phyloP scores from a whole-genome alignment of 1,139 yeast genomes.

The Candida anutae region DNA sequence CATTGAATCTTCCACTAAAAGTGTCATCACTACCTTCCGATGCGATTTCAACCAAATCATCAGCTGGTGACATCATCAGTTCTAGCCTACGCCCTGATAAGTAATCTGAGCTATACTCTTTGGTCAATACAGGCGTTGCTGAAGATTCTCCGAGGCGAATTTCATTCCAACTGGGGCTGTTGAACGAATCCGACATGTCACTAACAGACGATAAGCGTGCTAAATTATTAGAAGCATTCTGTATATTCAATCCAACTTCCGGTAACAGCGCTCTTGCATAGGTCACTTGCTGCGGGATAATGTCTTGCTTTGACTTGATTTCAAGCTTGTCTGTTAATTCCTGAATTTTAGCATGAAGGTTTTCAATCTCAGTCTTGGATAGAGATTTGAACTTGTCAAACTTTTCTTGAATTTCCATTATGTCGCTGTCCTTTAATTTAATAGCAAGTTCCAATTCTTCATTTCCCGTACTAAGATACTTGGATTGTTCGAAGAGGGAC shows the following conservation, averaged over 20 bases:
- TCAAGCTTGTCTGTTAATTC: slow-evolving; percentile 14
- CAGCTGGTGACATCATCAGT: too few species aligned
- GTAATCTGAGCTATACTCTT: neutral
- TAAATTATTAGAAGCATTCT: slow-evolving; percentile 4
- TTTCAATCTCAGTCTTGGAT: slow-evolving; percentile 23
- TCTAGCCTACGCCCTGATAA: too few species aligned
- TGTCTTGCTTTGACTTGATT: slow-evolving; percentile 1
- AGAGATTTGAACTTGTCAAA: slow-evolving; percentile 22
- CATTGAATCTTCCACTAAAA: slow-evolving; percentile 1
- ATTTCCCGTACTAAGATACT: slow-evolving; percentile 8
- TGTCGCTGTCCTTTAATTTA: slow-evolving; percentile 19
- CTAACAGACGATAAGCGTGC: neutral
- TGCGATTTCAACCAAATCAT: neutral
- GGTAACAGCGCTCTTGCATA: slow-evolving; percentile 2
- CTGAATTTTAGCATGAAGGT: slow-evolving; percentile 20
- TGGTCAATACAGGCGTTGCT: slow-evolving; percentile 10
- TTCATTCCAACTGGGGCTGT: slow-evolving; percentile 10
- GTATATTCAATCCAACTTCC: slow-evolving; percentile 9
- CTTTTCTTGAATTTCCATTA: slow-evolving; percentile 21
- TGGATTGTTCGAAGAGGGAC: slow-evolving; percentile 9
- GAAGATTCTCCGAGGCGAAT: slow-evolving; percentile 30
- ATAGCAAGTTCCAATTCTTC: slow-evolving; percentile 14
- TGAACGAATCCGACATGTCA: neutral
- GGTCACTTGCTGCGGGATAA: neutral
- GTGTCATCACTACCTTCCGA: slow-evolving; percentile 1